Evolutionary conservation across 2,329 filamentous ascomycete species (phyloP).

Genomic region (Botrytis fragariae): DNA sequence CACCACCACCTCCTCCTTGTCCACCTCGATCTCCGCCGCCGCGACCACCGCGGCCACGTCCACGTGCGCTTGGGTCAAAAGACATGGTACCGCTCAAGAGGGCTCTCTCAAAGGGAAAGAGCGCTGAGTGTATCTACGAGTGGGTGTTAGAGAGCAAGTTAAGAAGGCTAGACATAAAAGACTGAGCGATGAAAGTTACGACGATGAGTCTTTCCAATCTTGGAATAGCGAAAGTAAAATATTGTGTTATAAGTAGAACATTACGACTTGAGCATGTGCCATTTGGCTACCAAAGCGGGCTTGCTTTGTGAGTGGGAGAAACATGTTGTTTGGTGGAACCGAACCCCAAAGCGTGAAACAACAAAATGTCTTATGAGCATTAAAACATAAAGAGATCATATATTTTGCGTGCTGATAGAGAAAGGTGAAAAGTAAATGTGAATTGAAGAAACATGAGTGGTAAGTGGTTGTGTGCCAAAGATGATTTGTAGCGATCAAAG

Average conservation of each 20-base stretch:
- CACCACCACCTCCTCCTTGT: neutral
- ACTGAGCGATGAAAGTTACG: neutral
- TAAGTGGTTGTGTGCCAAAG: neutral
- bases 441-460: neutral
- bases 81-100: neutral
- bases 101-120: neutral
- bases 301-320: neutral
- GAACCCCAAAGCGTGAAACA: neutral
- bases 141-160: neutral
- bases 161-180: neutral
- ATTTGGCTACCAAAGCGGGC: neutral
- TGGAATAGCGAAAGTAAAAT: neutral
- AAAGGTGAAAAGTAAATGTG: neutral
- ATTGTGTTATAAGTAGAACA: neutral
- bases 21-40: conserved; percentile 10
- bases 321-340: neutral
- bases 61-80: conserved; percentile 6
- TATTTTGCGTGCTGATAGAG: neutral
- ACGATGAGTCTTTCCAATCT: neutral
- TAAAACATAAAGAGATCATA: neutral
- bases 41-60: conserved; percentile 17
- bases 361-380: neutral
- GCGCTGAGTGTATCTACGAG: neutral
- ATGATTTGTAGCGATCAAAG: neutral
- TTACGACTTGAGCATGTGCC: neutral